Evolutionary conservation across 441 rosid genomes (phyloP), one percentile per base, ranked within the genome.

Genomic region (Gossypium aridum): DNA sequence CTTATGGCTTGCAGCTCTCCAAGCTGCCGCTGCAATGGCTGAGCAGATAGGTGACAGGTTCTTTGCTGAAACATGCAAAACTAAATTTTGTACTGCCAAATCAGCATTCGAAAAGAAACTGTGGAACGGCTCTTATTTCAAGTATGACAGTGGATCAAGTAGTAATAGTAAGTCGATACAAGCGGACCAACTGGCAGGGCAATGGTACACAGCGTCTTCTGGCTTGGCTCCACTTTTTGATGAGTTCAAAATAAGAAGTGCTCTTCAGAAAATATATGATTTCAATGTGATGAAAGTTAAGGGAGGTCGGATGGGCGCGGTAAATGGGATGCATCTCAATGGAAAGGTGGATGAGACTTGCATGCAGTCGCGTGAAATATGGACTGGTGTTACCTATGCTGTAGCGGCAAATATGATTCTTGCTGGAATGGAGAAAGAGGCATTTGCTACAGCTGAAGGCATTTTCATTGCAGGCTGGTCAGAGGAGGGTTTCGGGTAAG

Each of bases 281-380:
- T 92, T 87, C 79, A 95, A 95, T 73, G 98, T 95, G 69, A 90
- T 95, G 99, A 92, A 85, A 86, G 85, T 92, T 17, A 82, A 81
- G 78, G 98, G 95, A 72, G 99, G 99, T 12, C 87, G 76, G 82
- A 90, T 90, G 88, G 99, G 99, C 74, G 99, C 97, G 16, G 99
- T 95, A 45, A 95, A 95, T 78, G 99, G 99, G 49, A 95, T 95
- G 99, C 92, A 89, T 87, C 96, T 92, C 14, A 82, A 89, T 71
- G 99, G 99, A 78, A 93, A 86, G 83, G 93, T 95, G 62, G 99
- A 95, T 64, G 95, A 93, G 77, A 83, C 99, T 1, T 91, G 98
- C 82, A 93, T 95, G 99, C 99, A 95, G 80, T 95, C 98, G 2
- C 97, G 99, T 71, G 99, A 95, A 87, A 90, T 95, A 80, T 95